Base-by-base conservation (phyloP, 2,329 filamentous ascomycete species). In the Aulographum hederae region DNA sequence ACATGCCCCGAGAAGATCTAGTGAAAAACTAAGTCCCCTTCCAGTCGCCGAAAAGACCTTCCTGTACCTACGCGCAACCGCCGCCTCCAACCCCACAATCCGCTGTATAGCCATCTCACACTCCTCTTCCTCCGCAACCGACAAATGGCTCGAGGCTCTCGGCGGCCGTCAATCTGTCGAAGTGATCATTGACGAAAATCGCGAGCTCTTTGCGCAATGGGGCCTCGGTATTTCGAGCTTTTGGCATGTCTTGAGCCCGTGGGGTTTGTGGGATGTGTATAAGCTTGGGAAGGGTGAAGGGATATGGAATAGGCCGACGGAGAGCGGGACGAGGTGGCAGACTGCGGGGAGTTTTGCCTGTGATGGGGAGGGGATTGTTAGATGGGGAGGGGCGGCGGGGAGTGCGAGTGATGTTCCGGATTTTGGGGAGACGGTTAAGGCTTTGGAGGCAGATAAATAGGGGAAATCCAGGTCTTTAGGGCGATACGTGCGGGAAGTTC, bases 251-350 rank as follows among this genome's bases (percentile, higher is more conserved):
- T 48, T 77, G 12, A 67, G 60, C 33, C 73, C 72, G 1, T 46
- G 57, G 33, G 59, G 63, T n/a, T 39, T 80, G 35, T 68, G 61
- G 43, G 60, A 56, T n/a, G 62, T 65, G 2, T 67, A 67, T 37
- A 63, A 55, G 34, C 52, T 80, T 17, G 69, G 65, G 10, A 65
- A 60, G 38, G 54, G 65, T 30, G 72, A 80, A 45, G 64, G 69
- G 11, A 76, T 80, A 39, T 74, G 67, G 63, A 74, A 74, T 45
- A 53, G 67, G 16, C 60, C 68, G 3, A 73, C 69, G 2, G 69
- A 75, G 50, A 76, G 67, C 44, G 75, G 75, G 25, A 69, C 54
- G 39, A 53, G 72, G 32, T 81, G 76, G 75, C 75, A 81, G 60
- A 74, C 56, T 17, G 59, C 65, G 28, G 76, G 75, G 18, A 67